phyloP scores from a whole-genome alignment of 1,284 basidiomycete genomes.

The Erythrobasidium hasegawianum region DNA sequence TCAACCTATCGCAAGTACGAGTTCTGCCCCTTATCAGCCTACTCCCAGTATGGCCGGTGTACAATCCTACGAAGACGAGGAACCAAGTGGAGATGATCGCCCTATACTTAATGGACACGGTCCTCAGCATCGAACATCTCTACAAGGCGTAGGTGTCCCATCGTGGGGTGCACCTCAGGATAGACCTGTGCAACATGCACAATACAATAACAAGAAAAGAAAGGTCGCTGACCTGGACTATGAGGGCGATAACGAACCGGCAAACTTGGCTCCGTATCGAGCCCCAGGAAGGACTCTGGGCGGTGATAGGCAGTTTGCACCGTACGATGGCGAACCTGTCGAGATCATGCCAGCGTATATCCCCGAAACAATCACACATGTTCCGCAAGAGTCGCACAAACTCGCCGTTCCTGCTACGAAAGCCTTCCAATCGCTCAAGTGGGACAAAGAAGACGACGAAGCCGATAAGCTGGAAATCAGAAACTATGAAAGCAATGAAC shows the following conservation, averaged over 20 bases:
- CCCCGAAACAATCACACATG: conserved; percentile 36
- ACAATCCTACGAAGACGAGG: neutral
- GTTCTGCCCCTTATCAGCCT: neutral
- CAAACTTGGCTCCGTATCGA: conserved; percentile 1
- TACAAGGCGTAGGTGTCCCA: conserved; percentile 13
- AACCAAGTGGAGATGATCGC: neutral
- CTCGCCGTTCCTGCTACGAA: conserved; percentile 56
- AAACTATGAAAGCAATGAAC: conserved; percentile 64
- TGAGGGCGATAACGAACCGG: conserved; percentile 2
- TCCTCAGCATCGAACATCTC: conserved; percentile 11
- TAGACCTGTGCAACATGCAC: conserved; percentile 17
- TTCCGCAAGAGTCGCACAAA: conserved; percentile 47
- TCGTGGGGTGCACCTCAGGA: conserved; percentile 32
- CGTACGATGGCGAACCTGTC: conserved; percentile 52
- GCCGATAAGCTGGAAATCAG: conserved; percentile 67
- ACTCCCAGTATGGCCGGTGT: conserved; percentile 2
- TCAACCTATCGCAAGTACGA: neutral
- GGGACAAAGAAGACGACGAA: conserved; percentile 60
- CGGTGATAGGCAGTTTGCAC: conserved; percentile 60
- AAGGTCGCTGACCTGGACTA: conserved; percentile 11
- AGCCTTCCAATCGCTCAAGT: conserved; percentile 58
- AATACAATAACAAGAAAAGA: conserved; percentile 11
- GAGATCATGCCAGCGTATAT: conserved; percentile 54
- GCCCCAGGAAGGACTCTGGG: conserved; percentile 62
- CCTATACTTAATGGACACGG: neutral